Evolutionary conservation across 306 rosid species (phyloP).

Genomic region (Fragaria vesca): DNA sequence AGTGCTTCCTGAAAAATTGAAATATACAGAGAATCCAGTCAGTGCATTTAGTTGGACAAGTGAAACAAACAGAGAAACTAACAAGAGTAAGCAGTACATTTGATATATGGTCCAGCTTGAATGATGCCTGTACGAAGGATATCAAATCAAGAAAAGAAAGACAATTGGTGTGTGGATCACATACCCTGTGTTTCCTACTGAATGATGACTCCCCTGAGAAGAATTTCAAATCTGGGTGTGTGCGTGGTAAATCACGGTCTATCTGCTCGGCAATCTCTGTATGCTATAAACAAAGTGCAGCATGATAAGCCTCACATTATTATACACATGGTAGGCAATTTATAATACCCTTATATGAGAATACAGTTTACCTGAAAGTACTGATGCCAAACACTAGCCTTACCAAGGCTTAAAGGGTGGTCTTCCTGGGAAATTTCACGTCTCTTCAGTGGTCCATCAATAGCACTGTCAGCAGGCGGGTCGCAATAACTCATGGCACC

Average conservation of each 20-base stretch:
- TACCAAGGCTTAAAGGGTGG: constrained; percentile 77
- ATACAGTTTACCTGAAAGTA: constrained; percentile 57
- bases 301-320: constrained; percentile 5
- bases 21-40: constrained; percentile 12
- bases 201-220: constrained; percentile 64
- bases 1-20: constrained; percentile 61
- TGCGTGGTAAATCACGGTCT: constrained; percentile 73
- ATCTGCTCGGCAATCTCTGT: constrained; percentile 72
- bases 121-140: background rate
- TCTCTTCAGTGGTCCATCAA: constrained; percentile 57
- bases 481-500: constrained; percentile 31
- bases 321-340: constrained; percentile 10
- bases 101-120: constrained; percentile 11
- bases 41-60: background rate
- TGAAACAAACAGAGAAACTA: background rate
- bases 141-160: background rate
- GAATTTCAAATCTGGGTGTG: constrained; percentile 79
- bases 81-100: background rate
- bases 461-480: constrained; percentile 37
- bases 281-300: constrained; percentile 41
- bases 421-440: constrained; percentile 66
- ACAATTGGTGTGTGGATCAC: background rate
- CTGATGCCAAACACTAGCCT: constrained; percentile 62
- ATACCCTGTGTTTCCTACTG: constrained; percentile 63
- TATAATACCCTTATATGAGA: constrained; percentile 21